A percentile compares a stretch with the other conserved stretches of the same genome.
phyloP scores from a whole-genome alignment of 148 eudicot genomes.

The Beta vulgaris region DNA sequence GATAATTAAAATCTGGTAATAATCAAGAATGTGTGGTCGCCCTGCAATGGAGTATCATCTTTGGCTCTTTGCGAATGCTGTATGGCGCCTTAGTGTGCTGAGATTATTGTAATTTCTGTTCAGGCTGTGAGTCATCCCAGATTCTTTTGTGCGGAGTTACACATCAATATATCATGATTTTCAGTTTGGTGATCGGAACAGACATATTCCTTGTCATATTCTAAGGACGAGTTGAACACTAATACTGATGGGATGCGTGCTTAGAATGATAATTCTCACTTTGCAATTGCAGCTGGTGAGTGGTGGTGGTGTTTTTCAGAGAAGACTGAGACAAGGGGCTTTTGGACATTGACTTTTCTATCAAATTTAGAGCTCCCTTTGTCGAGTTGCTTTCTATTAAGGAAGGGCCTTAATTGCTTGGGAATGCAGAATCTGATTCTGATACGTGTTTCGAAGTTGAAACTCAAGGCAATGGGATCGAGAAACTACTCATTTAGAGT shows the following conservation, averaged over 20 bases:
- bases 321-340: conserved; percentile 2
- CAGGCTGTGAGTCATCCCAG: neutral
- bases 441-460: too few species aligned
- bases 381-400: neutral
- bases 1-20: too few species aligned
- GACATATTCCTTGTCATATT: neutral
- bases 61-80: too few species aligned
- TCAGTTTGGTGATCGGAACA: neutral
- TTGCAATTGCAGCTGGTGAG: neutral
- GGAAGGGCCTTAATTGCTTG: neutral
- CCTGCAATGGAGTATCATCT: too few species aligned
- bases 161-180: neutral
- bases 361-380: neutral
- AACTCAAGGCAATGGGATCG: too few species aligned
- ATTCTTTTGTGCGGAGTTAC: neutral
- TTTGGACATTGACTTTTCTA: neutral
- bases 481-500: too few species aligned
- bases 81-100: too few species aligned
- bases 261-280: neutral
- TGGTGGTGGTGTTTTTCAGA: neutral
- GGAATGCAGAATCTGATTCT: neutral
- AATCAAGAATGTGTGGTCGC: too few species aligned
- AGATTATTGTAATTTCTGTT: too few species aligned
- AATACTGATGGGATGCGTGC: neutral
- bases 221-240: neutral